phyloP scores from a whole-genome alignment of 257 asterid species.

The Solanum verrucosum region DNA sequence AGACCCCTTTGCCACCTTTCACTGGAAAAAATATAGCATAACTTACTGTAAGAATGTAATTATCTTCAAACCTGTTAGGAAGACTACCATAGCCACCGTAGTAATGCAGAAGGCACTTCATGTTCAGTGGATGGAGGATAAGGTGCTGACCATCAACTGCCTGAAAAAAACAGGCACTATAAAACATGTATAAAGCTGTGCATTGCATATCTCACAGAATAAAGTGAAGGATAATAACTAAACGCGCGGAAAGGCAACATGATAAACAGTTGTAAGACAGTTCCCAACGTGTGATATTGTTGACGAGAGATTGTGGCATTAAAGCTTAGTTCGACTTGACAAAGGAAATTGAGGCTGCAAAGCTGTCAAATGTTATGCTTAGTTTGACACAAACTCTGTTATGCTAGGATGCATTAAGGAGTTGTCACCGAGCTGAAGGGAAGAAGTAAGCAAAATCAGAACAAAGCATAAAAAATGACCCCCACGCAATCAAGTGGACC shows the following conservation, averaged over 20 bases:
- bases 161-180: constrained; percentile 24
- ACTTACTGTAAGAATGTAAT: not conserved
- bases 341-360: not conserved
- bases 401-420: not conserved
- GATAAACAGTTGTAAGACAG: not conserved
- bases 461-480: not conserved
- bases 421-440: not conserved
- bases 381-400: not conserved
- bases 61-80: constrained; percentile 58
- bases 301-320: not conserved
- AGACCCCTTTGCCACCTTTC: not conserved
- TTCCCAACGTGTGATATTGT: not conserved
- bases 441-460: not conserved
- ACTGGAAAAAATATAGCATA: not conserved
- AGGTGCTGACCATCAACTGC: constrained; percentile 88
- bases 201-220: not conserved
- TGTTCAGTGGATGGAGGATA: constrained; percentile 73
- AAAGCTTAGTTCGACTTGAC: not conserved
- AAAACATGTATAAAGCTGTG: not conserved
- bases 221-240: not conserved
- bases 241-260: not conserved
- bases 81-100: constrained; percentile 67
- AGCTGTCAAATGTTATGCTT: not conserved
- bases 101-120: constrained; percentile 91
- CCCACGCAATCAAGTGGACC: not conserved